phyloP scores from a whole-genome alignment of 108 stramenopile species.

The Fragilariopsis cylindrus region DNA sequence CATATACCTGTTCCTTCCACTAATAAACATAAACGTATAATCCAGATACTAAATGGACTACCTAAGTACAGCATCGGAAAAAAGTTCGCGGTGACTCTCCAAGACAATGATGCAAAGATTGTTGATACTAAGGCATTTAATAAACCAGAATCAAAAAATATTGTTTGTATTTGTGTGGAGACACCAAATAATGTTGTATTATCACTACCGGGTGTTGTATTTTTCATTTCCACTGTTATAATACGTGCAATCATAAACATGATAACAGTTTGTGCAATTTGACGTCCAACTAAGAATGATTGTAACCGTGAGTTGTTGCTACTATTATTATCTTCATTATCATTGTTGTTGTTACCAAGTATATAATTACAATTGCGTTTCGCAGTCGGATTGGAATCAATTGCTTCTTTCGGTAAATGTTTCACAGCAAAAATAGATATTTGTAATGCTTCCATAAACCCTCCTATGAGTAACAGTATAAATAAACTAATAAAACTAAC shows the following conservation, averaged over 20 bases:
- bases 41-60: slow-evolving; percentile 46
- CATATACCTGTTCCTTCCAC: slow-evolving; percentile 56
- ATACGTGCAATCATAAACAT: slow-evolving; percentile 64
- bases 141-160: slow-evolving; percentile 56
- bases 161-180: slow-evolving; percentile 35
- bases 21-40: slow-evolving; percentile 51
- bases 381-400: slow-evolving; percentile 30
- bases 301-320: slow-evolving; percentile 15
- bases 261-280: slow-evolving; percentile 45
- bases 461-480: slow-evolving; percentile 44
- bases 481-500: slow-evolving; percentile 48
- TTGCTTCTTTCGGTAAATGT: slow-evolving; percentile 38
- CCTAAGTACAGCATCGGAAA: slow-evolving; percentile 58
- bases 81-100: slow-evolving; percentile 55
- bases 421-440: slow-evolving; percentile 68
- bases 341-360: slow-evolving; percentile 23
- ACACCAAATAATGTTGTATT: slow-evolving; percentile 55
- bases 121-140: slow-evolving; percentile 58
- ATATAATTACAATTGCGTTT: slow-evolving; percentile 33
- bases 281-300: slow-evolving; percentile 61
- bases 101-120: slow-evolving; percentile 47
- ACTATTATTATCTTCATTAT: slow-evolving; percentile 13
- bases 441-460: slow-evolving; percentile 66
- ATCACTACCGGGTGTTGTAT: too few relatives aligned
- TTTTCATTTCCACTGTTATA: slow-evolving; percentile 36